Evolutionary conservation across 768 basidiomycete genomes (phyloP), one percentile per base, ranked within the genome.

Genomic region (Amanita exitialis): DNA sequence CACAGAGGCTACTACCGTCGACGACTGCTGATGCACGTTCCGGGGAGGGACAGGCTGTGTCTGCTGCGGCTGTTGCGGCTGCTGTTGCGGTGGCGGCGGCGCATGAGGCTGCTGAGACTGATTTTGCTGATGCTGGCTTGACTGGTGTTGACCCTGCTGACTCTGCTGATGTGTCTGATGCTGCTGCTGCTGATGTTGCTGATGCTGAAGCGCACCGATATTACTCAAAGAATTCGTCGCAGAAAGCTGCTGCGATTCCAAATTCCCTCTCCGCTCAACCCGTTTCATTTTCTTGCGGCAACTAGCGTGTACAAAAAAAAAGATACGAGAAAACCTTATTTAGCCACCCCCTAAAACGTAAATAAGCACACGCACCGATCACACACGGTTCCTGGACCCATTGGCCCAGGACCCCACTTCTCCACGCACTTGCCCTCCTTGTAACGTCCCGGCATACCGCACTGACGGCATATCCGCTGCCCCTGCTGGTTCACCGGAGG

Each of bases 261-360:
- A 63, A 8, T 83, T 86, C 6, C 82, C 84, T 6, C 86, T 71
- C 18, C 84, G 70, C 60, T 90, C 87, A 45, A 86, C 83, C 1
- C 87, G 79, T 66, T 89, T 89, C 85, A 88, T 87, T 64, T 89
- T 88, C 64, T 90, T 90, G 47, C 87, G 77, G 64, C 87, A 88
- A 44, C 82, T 83, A 54, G 6, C 32, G 32, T n/a, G n/a, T 32
- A 32, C 32, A 47, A 39, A 23, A 23, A n/a, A n/a, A n/a, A n/a
- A n/a, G n/a, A n/a, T n/a, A n/a, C 13, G 3, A 38, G 5, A 10
- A 43, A 5, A n/a, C 27, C 20, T 18, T 32, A 20, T 7, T 27
- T 20, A 37, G 23, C 23, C 36, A 10, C 23, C n/a, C 8, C 10
- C 13, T 21, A 50, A 13, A 25, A 51, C 39, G 25, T 44, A 38